Base-by-base conservation (phyloP, 202 grass and related monocot genomes). In the Hordeum pubiflorum region DNA sequence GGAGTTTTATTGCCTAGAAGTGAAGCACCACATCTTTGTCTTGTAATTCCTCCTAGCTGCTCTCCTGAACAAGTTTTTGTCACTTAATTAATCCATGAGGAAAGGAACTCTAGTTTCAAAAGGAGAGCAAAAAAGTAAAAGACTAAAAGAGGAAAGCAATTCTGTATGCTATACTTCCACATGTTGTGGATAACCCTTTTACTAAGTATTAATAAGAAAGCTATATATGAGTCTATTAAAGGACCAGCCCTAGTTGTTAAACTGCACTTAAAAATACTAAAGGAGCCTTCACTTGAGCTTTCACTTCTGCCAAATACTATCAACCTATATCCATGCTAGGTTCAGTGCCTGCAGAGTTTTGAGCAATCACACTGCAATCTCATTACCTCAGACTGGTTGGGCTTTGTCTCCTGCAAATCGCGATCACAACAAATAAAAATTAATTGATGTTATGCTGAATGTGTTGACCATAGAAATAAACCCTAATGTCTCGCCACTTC, bases 401-500 rank as follows among this genome's bases (percentile, higher is more conserved):
- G 40, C 13, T 87, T 54, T 80, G 41, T 79, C 74, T 58, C 21
- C 11, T 2, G 3, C 63, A 58, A 15, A 37, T 84, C 74, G 4
- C 5, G 44, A 17, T 6, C 48, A 36, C 44, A 38, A 3, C 2
- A 59, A 69, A 40, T 54, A 2, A 86, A 21, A 62, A 37, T 69
- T 61, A 23, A 9, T 9, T 63, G 39, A 69, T 62, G 37, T 13
- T 76, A 55, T 18, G 31, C 9, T 52, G 33, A 32, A 12, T 52
- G 0, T 82, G 26, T 79, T 0, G 18, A 68, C 26, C 20, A 27
- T 66, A 12, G 37, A 81, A 40, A 78, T 6, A 58, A 84, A 62
- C 39, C 6, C 9, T 64, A 67, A 10, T 87, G 43, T 77, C 14
- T 69, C 63, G 44, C 33, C 61, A n/a, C 17, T 83, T 80, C 23